These are phyloP conservation scores for Candida arabinofermentans DNA, from an alignment of 805 yeast genomes.

Conservation along the genomic window DNA sequence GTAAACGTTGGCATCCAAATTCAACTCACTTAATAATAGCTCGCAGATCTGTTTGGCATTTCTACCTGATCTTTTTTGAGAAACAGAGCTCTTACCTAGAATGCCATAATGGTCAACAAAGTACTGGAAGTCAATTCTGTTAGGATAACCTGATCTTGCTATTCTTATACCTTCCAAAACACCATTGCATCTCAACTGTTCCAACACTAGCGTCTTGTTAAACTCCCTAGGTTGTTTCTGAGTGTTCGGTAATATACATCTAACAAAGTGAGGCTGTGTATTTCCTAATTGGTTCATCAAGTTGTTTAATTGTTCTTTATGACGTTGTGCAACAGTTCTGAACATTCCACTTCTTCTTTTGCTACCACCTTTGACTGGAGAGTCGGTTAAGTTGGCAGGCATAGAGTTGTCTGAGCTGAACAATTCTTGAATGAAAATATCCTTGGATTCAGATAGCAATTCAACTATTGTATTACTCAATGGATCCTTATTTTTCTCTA, in stretches of 20 bases:
- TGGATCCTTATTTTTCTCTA: slow-evolving; percentile 92
- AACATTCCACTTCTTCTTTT: slow-evolving; percentile 36
- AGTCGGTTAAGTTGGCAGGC: slow-evolving; percentile 24
- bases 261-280: slow-evolving; percentile 94
- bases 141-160: slow-evolving; percentile 96
- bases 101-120: slow-evolving; percentile 74
- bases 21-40: slow-evolving; percentile 56
- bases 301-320: slow-evolving; percentile 74
- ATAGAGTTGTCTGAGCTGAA: slow-evolving; percentile 35
- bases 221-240: slow-evolving; percentile 66
- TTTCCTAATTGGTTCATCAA: slow-evolving; percentile 68
- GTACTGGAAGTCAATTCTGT: slow-evolving; percentile 78
- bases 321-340: slow-evolving; percentile 83
- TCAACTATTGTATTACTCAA: slow-evolving; percentile 69
- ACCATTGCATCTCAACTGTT: slow-evolving; percentile 94
- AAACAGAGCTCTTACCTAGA: slow-evolving; percentile 44
- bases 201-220: slow-evolving; percentile 73
- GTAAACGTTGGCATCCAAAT: slow-evolving; percentile 55
- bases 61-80: slow-evolving; percentile 27
- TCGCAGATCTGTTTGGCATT: slow-evolving; percentile 66
- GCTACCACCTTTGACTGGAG: slow-evolving; percentile 28
- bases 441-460: slow-evolving; percentile 54
- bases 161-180: slow-evolving; percentile 96
- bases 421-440: slow-evolving; percentile 51
- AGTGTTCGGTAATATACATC: slow-evolving; percentile 91